Evolutionary conservation across 2,329 filamentous ascomycete species (phyloP).

Genomic region (Thielaviopsis punctulata): DNA sequence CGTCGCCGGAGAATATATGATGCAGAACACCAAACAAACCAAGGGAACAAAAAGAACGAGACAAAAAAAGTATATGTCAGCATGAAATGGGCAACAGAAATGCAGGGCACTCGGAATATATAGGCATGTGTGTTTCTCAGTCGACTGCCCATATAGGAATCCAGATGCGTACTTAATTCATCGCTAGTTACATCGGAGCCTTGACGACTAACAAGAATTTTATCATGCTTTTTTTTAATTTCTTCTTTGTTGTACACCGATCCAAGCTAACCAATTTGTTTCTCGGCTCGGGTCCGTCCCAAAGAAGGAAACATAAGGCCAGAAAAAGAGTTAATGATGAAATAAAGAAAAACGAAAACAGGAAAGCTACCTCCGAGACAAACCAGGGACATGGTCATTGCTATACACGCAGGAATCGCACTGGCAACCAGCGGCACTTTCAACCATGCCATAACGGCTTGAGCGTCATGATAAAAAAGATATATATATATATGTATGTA

Average conservation of each 20-base stretch:
- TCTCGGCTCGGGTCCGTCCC: too few relatives aligned
- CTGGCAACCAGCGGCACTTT: neutral
- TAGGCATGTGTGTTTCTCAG: neutral
- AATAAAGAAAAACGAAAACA: neutral
- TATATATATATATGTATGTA: too few relatives aligned
- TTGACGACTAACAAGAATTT: neutral
- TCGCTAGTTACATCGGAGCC: neutral
- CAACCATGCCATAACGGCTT: neutral
- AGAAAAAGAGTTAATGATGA: neutral
- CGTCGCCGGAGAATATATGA: neutral
- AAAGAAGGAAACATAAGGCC: neutral
- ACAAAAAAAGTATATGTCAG: neutral
- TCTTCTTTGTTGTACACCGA: too few relatives aligned
- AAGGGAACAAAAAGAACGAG: neutral
- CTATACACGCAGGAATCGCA: neutral
- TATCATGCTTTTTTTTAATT: too few relatives aligned
- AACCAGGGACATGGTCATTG: neutral
- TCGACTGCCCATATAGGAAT: neutral
- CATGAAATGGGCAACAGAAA: too few relatives aligned
- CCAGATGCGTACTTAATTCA: neutral
- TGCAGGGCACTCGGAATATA: neutral
- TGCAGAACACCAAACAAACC: neutral
- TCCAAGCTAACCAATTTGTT: neutral
- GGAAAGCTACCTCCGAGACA: neutral
- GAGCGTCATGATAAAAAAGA: neutral